These are phyloP conservation scores for Ophiocordyceps australis DNA, from an alignment of 2,329 filamentous ascomycete genomes.

Conservation along the genomic window DNA sequence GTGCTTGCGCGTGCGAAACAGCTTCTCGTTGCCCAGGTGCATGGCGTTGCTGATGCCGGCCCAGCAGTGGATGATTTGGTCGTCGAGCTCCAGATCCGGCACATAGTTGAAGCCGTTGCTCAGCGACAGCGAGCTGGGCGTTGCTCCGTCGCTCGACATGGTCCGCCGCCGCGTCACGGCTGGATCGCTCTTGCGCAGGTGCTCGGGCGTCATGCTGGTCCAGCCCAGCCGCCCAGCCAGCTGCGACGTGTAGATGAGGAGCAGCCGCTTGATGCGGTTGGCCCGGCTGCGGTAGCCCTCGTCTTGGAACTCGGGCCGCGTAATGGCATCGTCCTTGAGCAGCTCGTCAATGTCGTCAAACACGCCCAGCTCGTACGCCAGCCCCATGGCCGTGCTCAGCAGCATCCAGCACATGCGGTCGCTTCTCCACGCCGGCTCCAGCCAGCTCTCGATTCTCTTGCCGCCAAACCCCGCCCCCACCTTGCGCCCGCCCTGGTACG, in stretches of 20 bases:
- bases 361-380: conserved; percentile 86
- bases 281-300: conserved; percentile 61
- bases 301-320: conserved; percentile 51
- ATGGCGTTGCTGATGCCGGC: conserved; percentile 83
- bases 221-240: conserved; percentile 84
- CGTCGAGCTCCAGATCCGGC: conserved; percentile 46
- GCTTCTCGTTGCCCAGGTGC: conserved; percentile 72
- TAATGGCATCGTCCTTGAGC: conserved; percentile 37
- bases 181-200: conserved; percentile 37
- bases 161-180: conserved; percentile 32
- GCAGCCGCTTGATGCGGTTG: conserved; percentile 64
- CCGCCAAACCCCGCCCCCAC: conserved; percentile 49
- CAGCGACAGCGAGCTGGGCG: conserved; percentile 39
- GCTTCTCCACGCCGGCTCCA: conserved; percentile 87
- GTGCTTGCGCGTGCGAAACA: conserved; percentile 75
- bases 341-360: conserved; percentile 78
- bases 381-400: conserved; percentile 71
- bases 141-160: conserved; percentile 34
- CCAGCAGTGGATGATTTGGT: conserved; percentile 74
- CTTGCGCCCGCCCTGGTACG: conserved; percentile 12
- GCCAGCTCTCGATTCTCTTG: conserved; percentile 81
- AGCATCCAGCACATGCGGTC: conserved; percentile 98
- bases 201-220: conserved; percentile 79
- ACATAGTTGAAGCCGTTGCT: conserved; percentile 47
- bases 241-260: conserved; percentile 84